Percentiles rank a stretch among this genome's conserved stretches.
phyloP scores from a whole-genome alignment of 805 yeast genomes.

The Schizosaccharomyces osmophilus region DNA sequence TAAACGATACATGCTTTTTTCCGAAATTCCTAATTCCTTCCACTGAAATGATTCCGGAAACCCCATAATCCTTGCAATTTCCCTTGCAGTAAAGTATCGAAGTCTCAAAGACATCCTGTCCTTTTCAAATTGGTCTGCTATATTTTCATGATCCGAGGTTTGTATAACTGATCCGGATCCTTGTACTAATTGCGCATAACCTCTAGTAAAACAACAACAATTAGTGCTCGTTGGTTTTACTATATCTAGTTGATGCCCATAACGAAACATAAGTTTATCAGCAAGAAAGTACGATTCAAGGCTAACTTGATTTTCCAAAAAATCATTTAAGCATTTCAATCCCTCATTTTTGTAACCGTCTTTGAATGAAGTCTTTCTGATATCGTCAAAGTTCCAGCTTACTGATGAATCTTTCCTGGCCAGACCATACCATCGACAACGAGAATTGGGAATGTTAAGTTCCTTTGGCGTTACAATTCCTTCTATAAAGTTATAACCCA shows the following conservation, averaged over 20 bases:
- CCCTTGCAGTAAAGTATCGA: not conserved
- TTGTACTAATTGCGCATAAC: not conserved
- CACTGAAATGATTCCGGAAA: not conserved
- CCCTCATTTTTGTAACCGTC: not conserved
- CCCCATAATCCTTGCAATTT: not conserved
- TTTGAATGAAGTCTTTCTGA: not conserved
- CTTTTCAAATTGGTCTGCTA: not conserved
- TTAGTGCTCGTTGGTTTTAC: not conserved
- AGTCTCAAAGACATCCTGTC: not conserved
- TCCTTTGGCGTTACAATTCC: not conserved
- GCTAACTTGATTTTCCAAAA: not conserved
- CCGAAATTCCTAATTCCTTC: not conserved
- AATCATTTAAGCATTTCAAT: not conserved
- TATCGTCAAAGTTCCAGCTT: not conserved
- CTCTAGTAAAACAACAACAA: not conserved
- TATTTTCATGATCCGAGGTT: not conserved
- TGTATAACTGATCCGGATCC: not conserved
- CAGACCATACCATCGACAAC: not conserved
- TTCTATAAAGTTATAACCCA: not conserved
- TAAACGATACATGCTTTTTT: not conserved
- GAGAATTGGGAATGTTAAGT: not conserved
- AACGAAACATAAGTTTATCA: not conserved
- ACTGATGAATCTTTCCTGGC: not conserved
- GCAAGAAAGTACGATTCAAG: not conserved
- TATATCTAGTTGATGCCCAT: not conserved